Percentiles rank a stretch among this genome's conserved stretches.
Evolutionary conservation across 129 eudicot genomes (phyloP).

Genomic region (Lactuca saligna): DNA sequence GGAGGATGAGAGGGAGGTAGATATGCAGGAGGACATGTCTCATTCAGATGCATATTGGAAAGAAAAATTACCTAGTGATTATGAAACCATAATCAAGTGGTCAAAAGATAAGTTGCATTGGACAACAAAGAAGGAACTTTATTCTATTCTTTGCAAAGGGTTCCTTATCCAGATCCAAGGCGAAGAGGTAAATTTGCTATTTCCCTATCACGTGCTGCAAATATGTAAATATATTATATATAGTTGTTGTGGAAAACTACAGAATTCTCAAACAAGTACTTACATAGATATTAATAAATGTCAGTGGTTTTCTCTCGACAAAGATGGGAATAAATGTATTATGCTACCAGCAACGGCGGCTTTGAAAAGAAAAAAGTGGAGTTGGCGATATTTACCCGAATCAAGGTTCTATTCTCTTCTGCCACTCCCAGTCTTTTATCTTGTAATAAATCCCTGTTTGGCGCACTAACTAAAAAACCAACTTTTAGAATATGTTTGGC

Average conservation of each 20-base stretch:
- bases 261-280: background rate
- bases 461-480: no score
- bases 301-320: slow-evolving; percentile 6
- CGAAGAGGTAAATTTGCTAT: background rate
- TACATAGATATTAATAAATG: background rate
- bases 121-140: background rate
- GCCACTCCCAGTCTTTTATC: no score
- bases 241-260: background rate
- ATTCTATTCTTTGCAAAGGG: background rate
- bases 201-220: no score
- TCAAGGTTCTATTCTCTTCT: slow-evolving; percentile 7
- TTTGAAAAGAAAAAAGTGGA: background rate
- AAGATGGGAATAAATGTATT: background rate
- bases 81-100: background rate
- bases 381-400: background rate
- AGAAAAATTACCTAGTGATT: background rate
- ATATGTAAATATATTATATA: no score
- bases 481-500: no score
- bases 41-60: background rate
- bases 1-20: background rate
- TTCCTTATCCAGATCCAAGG: background rate
- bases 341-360: background rate
- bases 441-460: no score
- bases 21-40: background rate
- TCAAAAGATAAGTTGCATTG: background rate